Evolutionary conservation across 768 basidiomycete species (phyloP), one percentile per base, ranked within the genome.

Genomic region (Calocera viscosa): DNA sequence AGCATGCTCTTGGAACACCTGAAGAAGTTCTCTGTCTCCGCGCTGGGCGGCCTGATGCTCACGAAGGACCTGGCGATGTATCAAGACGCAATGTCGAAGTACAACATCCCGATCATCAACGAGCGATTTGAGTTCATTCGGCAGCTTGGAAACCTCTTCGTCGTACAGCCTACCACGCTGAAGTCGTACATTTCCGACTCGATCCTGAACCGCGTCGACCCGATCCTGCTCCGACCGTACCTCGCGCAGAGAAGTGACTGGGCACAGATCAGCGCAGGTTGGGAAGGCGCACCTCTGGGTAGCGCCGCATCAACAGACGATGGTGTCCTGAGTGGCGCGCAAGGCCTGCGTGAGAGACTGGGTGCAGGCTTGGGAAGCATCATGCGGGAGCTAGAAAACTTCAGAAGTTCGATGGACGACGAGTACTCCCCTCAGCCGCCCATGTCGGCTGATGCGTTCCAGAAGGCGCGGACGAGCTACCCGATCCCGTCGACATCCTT

Each of bases 11-110:
- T 99, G 63, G 96, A 98, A 41, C 96, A 99, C 74, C 81, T 96
- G 66, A 89, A 90, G 73, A 97, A 92, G 77, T 98, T 97, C 78
- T 91, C 93, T 1, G 94, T 99, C 65, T 96, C 89, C 71, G 94
- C 94, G 0, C 93, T 94, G 0, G 96, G 96, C 43, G 96, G 95
- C 17, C 79, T 99, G 64, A 95, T 98, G 91, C 86, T 99, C 41
- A 95, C 96, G 26, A 99, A 98, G 94, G 96, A 99, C 74, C 84
- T 99, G 71, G 96, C 94, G 70, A 86, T 89, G 24, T 99, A 99
- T 73, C 96, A 98, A 79, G 96, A 98, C 71, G 84, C 84, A 1
- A 84, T 96, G 70, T 79, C 82, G 69, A 85, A 83, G n/a, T 97
- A 95, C 78, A 81, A 82, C 33, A 86, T 96, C 47, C 85, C 91